Percentiles rank a stretch among this genome's conserved stretches.
Evolutionary conservation across 1,284 basidiomycete genomes (phyloP).

Genomic region (Ganoderma meredithae): DNA sequence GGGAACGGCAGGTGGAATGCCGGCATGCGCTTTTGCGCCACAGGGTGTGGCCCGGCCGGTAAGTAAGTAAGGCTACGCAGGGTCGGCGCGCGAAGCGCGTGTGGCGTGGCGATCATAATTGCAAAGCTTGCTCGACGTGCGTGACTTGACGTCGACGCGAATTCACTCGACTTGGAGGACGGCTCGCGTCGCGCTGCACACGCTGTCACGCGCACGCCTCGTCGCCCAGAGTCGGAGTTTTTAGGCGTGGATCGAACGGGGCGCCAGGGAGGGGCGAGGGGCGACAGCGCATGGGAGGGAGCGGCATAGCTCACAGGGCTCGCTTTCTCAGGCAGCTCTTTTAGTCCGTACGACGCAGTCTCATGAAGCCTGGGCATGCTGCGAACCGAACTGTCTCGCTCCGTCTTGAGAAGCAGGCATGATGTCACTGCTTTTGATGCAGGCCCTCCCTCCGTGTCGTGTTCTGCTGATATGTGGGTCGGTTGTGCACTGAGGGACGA

Average conservation of each 20-base stretch:
- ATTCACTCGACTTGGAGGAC: not conserved
- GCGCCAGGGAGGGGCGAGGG: not conserved
- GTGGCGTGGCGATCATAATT: conserved; percentile 14
- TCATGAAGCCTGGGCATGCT: conserved; percentile 7
- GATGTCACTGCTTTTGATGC: not conserved
- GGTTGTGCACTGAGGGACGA: not conserved
- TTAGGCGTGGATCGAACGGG: conserved; percentile 2
- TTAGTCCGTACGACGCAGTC: conserved; percentile 14
- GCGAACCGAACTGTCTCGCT: not conserved
- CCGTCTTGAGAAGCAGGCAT: not conserved
- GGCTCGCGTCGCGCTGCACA: not conserved
- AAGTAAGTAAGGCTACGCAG: conserved; percentile 2
- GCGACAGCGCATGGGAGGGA: not conserved
- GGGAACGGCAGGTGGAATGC: not conserved
- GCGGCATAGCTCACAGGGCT: not conserved
- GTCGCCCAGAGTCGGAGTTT: conserved; percentile 3
- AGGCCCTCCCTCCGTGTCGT: not conserved
- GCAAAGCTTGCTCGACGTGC: conserved; percentile 17
- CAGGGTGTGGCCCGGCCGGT: conserved; percentile 1
- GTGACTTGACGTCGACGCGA: conserved; percentile 4
- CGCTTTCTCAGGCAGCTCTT: conserved; percentile 1
- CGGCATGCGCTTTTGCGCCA: not conserved
- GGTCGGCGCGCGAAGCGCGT: not conserved
- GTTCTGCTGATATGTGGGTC: not conserved
- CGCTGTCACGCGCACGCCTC: conserved; percentile 3